A percentile compares a stretch with the other conserved stretches of the same genome.
phyloP scores from a whole-genome alignment of 176 grass and related monocot genomes.

The Musa itinerans region DNA sequence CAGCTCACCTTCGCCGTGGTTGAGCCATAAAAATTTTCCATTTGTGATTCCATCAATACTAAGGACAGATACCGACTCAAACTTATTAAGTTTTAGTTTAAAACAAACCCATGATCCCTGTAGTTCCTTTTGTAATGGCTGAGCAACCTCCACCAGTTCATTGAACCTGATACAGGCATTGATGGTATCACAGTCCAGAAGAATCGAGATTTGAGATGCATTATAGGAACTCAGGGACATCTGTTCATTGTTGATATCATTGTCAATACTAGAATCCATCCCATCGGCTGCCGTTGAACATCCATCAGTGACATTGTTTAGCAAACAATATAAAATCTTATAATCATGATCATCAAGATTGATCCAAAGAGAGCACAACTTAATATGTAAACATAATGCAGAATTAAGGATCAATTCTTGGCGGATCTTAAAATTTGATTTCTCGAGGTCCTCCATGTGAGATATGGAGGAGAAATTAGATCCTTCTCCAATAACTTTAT shows the following conservation, averaged over 20 bases:
- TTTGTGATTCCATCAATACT: constrained; percentile 61
- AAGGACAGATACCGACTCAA: constrained; percentile 53
- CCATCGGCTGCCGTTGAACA: constrained; percentile 27
- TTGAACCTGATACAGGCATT: constrained; percentile 57
- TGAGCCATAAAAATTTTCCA: constrained; percentile 58
- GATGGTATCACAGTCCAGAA: constrained; percentile 57
- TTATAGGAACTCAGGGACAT: constrained; percentile 18
- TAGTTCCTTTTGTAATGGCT: constrained; percentile 74
- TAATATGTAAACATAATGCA: constrained; percentile 63
- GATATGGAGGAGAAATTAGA: constrained; percentile 59
- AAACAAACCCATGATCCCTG: constrained; percentile 60
- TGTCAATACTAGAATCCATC: constrained; percentile 21
- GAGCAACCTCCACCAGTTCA: constrained; percentile 53
- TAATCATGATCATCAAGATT: constrained; percentile 67
- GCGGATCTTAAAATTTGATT: constrained; percentile 38
- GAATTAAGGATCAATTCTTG: constrained; percentile 69
- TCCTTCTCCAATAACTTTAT: constrained; percentile 49
- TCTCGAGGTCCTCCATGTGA: constrained; percentile 45
- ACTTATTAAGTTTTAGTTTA: constrained; percentile 61
- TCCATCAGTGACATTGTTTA: constrained; percentile 46
- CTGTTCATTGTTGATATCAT: constrained; percentile 21
- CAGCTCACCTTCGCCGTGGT: constrained; percentile 76
- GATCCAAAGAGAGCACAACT: constrained; percentile 46
- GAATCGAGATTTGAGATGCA: constrained; percentile 51
- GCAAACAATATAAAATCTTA: constrained; percentile 36